These are phyloP conservation scores for Staphylotrichum tortipilum DNA, from an alignment of 495 filamentous ascomycete genomes.

Conservation along the genomic window DNA sequence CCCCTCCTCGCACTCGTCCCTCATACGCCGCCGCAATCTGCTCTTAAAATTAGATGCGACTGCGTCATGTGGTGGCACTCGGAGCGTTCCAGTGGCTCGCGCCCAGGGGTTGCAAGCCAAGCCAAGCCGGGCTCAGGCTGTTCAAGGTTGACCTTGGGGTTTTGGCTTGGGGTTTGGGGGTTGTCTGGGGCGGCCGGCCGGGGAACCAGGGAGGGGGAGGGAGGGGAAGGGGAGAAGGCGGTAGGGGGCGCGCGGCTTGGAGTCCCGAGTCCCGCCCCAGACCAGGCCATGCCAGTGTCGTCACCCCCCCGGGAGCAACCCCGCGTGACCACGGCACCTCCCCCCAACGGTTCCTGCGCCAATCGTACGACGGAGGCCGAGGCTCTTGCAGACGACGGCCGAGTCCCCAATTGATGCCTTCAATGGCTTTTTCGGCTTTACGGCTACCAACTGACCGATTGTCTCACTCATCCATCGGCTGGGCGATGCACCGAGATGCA, in stretches of 20 bases:
- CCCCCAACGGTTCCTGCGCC: constrained; percentile 12
- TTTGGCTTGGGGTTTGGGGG: too few relatives aligned
- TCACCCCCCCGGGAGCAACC: constrained; percentile 14
- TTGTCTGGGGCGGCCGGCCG: too few relatives aligned
- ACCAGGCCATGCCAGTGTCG: constrained; percentile 16
- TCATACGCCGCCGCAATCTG: background rate
- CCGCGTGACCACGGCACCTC: constrained; percentile 18
- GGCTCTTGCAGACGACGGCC: background rate
- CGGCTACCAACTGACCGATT: background rate
- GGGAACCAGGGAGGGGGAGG: too few relatives aligned
- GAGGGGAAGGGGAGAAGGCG: too few relatives aligned
- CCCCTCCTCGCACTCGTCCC: background rate
- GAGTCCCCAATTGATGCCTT: background rate
- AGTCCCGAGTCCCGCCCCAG: too few relatives aligned
- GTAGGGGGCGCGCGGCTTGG: background rate
- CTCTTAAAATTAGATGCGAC: background rate
- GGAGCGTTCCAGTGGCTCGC: too few relatives aligned
- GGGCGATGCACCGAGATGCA: too few relatives aligned
- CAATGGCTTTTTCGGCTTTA: background rate
- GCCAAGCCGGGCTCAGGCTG: background rate
- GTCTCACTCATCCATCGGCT: background rate
- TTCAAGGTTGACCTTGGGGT: too few relatives aligned
- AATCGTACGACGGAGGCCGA: constrained; percentile 15
- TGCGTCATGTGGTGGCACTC: background rate
- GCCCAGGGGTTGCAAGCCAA: constrained; percentile 4